These are phyloP conservation scores for Fusarium equiseti DNA, from an alignment of 2,329 filamentous ascomycete genomes.

Conservation along the genomic window DNA sequence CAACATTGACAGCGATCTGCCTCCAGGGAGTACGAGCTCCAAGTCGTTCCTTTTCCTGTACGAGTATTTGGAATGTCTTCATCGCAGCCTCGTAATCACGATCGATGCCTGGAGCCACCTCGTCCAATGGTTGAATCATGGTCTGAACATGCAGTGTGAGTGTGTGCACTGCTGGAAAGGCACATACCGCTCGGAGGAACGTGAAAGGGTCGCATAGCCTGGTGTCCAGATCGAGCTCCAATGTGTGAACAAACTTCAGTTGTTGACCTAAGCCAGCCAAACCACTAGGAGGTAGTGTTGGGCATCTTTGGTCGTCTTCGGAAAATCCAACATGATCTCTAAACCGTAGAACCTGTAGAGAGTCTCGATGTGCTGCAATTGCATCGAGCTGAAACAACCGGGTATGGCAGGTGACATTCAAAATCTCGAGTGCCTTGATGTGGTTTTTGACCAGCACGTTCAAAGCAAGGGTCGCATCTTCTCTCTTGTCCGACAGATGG, in stretches of 20 bases:
- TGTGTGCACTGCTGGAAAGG: slow-evolving; percentile 55
- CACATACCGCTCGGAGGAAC: slow-evolving; percentile 56
- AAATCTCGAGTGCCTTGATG: slow-evolving; percentile 52
- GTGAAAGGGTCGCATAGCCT: slow-evolving; percentile 49
- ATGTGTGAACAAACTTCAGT: slow-evolving; percentile 52
- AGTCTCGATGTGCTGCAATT: slow-evolving; percentile 53
- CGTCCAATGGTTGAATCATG: slow-evolving; percentile 51
- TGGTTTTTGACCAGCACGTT: slow-evolving; percentile 54
- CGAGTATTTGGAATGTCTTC: slow-evolving; percentile 51
- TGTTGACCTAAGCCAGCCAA: slow-evolving; percentile 50
- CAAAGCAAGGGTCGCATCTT: slow-evolving; percentile 56
- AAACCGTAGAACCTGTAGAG: slow-evolving; percentile 56
- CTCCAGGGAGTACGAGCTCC: slow-evolving; percentile 50
- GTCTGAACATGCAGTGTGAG: slow-evolving; percentile 62
- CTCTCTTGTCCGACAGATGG: slow-evolving; percentile 53
- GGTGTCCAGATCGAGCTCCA: slow-evolving; percentile 64
- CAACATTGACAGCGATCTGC: slow-evolving; percentile 60
- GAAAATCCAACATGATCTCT: slow-evolving; percentile 61
- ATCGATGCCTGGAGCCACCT: slow-evolving; percentile 48
- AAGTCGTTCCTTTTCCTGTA: slow-evolving; percentile 45
- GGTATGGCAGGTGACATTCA: slow-evolving; percentile 59
- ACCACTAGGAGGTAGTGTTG: slow-evolving; percentile 55
- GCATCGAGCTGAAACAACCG: slow-evolving; percentile 56
- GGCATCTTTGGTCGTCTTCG: slow-evolving; percentile 57
- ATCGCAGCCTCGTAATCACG: slow-evolving; percentile 54